Evolutionary conservation across 495 filamentous ascomycete species (phyloP).

Genomic region (Amphirosellinia nigrospora): DNA sequence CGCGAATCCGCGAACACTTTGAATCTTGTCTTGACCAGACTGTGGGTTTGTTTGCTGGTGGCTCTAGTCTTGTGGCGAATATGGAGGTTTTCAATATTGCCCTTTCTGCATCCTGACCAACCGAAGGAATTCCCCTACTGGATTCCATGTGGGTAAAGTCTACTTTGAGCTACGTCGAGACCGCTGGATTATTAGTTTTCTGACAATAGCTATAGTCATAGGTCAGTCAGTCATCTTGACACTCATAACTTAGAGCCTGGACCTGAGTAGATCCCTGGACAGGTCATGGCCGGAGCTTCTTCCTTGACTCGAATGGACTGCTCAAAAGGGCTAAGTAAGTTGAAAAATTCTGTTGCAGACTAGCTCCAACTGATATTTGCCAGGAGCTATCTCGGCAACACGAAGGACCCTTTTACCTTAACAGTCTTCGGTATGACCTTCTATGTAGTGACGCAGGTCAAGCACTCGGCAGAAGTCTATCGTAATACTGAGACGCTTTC

Average conservation of each 20-base stretch:
- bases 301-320: not conserved
- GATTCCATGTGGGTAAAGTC: slow-evolving; percentile 29
- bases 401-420: slow-evolving; percentile 33
- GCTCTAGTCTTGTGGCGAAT: slow-evolving; percentile 24
- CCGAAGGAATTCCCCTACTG: slow-evolving; percentile 39
- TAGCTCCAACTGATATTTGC: not conserved
- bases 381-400: slow-evolving; percentile 19
- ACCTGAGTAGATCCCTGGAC: not conserved
- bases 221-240: not conserved
- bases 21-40: not conserved
- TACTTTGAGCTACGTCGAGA: not conserved
- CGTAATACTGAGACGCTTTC: slow-evolving; percentile 33
- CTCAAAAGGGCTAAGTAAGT: not conserved
- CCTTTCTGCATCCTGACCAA: slow-evolving; percentile 27
- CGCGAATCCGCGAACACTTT: not conserved
- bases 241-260: not conserved
- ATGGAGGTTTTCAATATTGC: slow-evolving; percentile 34
- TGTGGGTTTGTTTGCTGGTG: not conserved
- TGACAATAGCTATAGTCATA: not conserved
- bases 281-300: not conserved
- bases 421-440: slow-evolving; percentile 28
- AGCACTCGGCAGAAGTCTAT: slow-evolving; percentile 33
- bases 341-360: not conserved
- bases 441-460: slow-evolving; percentile 34
- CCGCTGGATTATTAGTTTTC: not conserved